These are phyloP conservation scores for Verticillium albo-atrum DNA, from an alignment of 2,329 filamentous ascomycete genomes.

Conservation along the genomic window DNA sequence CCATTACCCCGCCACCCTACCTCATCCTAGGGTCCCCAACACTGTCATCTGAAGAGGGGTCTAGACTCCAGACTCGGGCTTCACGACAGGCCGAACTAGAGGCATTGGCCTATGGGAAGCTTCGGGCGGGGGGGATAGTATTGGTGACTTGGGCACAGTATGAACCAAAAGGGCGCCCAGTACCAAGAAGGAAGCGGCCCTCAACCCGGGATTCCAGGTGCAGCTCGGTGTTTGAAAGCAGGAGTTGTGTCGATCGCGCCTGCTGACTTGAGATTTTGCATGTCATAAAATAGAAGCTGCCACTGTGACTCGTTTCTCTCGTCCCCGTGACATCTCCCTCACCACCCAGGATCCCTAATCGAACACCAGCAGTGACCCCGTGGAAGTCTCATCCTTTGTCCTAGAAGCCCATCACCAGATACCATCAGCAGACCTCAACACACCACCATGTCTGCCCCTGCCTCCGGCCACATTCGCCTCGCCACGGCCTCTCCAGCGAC, in stretches of 20 bases:
- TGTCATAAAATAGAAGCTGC: no score
- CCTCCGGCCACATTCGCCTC: conserved; percentile 37
- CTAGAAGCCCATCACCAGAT: not conserved
- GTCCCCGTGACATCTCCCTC: not conserved
- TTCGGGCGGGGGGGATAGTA: not conserved
- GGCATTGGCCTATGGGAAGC: not conserved
- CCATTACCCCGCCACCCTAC: not conserved
- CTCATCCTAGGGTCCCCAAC: no score
- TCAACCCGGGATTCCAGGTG: not conserved
- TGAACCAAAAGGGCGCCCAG: not conserved
- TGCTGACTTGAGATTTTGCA: not conserved
- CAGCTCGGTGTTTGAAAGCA: not conserved
- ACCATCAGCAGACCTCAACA: not conserved
- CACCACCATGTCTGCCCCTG: conserved; percentile 7
- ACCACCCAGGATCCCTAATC: no score
- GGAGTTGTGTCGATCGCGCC: not conserved
- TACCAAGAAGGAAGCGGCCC: not conserved
- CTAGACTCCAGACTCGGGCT: not conserved
- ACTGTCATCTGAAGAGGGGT: not conserved
- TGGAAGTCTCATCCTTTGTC: no score
- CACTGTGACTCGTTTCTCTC: not conserved
- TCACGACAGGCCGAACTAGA: not conserved
- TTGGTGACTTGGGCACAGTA: not conserved
- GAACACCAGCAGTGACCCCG: no score
- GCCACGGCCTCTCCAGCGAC: conserved; percentile 53